A percentile compares a stretch with the other conserved stretches of the same genome.
These are phyloP conservation scores for Trametes elegans DNA, from an alignment of 768 basidiomycete species.

Conservation along the genomic window DNA sequence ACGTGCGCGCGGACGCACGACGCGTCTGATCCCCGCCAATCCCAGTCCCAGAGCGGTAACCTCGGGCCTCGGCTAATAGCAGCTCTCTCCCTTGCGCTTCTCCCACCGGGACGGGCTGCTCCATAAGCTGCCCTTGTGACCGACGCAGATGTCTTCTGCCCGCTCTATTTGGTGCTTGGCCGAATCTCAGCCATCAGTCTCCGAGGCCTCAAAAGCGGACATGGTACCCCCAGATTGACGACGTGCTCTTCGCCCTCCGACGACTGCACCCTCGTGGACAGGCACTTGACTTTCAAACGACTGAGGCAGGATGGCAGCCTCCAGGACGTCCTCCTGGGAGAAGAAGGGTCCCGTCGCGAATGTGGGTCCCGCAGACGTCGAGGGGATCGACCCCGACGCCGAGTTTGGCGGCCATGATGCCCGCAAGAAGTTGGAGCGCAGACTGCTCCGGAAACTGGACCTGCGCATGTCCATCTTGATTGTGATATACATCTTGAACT, in stretches of 20 bases:
- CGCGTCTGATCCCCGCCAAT: neutral
- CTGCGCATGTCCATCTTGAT: slow-evolving; percentile 44
- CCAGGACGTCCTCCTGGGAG: slow-evolving; percentile 8
- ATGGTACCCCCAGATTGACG: neutral
- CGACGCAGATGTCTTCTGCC: slow-evolving; percentile 2
- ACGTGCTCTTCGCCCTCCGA: neutral
- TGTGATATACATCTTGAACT: slow-evolving; percentile 47
- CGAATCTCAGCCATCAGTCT: neutral
- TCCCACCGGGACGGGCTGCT: slow-evolving; percentile 7
- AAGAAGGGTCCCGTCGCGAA: slow-evolving; percentile 10
- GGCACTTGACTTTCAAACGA: no score
- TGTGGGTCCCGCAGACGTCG: slow-evolving; percentile 1
- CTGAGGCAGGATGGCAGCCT: slow-evolving; percentile 5
- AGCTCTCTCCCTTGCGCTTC: neutral
- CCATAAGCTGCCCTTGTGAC: slow-evolving; percentile 15
- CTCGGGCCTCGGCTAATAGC: neutral
- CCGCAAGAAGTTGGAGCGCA: slow-evolving; percentile 40
- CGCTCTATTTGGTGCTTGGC: neutral
- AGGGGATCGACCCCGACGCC: slow-evolving; percentile 25
- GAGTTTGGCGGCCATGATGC: slow-evolving; percentile 39
- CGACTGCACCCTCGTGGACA: neutral
- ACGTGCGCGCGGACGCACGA: slow-evolving; percentile 22
- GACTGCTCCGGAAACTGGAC: slow-evolving; percentile 43
- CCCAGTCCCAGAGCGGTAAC: neutral
- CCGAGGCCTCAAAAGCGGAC: slow-evolving; percentile 5